These are phyloP conservation scores for Hyaloperonospora arabidopsidis DNA, from an alignment of 352 stramenopile species.

Conservation along the genomic window DNA sequence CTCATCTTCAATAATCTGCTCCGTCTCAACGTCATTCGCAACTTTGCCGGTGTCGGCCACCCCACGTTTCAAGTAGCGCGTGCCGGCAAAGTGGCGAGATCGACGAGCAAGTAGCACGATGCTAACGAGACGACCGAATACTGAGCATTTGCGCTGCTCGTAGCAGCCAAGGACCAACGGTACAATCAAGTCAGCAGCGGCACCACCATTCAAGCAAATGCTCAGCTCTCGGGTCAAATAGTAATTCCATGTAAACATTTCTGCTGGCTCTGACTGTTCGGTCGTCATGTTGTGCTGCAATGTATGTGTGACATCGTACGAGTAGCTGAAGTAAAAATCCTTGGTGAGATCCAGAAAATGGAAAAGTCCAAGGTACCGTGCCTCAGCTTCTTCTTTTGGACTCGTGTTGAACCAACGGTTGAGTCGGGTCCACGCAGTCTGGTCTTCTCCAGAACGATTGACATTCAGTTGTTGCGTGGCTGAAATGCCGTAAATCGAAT, in stretches of 20 bases:
- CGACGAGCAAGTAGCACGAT: constrained; percentile 94
- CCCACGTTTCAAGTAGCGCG: constrained; percentile 95
- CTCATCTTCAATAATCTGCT: constrained; percentile 92
- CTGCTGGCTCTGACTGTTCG: constrained; percentile 66
- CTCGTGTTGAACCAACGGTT: constrained; percentile 82
- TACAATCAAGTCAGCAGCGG: constrained; percentile 83
- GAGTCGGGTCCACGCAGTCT: constrained; percentile 53
- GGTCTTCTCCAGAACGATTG: constrained; percentile 42
- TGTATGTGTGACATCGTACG: constrained; percentile 95
- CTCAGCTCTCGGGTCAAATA: constrained; percentile 93
- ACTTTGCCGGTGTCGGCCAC: constrained; percentile 97
- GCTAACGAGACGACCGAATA: constrained; percentile 93
- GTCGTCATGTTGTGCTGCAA: constrained; percentile 97
- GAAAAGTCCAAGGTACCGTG: constrained; percentile 93
- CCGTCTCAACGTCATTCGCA: constrained; percentile 99
- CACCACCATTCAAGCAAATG: constrained; percentile 68
- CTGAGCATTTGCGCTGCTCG: constrained; percentile 92
- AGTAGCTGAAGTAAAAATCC: constrained; percentile 99
- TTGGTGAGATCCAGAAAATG: constrained; percentile 98
- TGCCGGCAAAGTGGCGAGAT: constrained; percentile 97
- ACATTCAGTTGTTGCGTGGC: constrained; percentile 88
- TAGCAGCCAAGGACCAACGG: constrained; percentile 93
- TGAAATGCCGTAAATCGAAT: constrained; percentile 97
- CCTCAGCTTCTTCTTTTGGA: constrained; percentile 75
- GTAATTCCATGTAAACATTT: constrained; percentile 97